These are phyloP conservation scores for Phytopythium chamaehyphon DNA, from an alignment of 352 stramenopile genomes.

Conservation along the genomic window DNA sequence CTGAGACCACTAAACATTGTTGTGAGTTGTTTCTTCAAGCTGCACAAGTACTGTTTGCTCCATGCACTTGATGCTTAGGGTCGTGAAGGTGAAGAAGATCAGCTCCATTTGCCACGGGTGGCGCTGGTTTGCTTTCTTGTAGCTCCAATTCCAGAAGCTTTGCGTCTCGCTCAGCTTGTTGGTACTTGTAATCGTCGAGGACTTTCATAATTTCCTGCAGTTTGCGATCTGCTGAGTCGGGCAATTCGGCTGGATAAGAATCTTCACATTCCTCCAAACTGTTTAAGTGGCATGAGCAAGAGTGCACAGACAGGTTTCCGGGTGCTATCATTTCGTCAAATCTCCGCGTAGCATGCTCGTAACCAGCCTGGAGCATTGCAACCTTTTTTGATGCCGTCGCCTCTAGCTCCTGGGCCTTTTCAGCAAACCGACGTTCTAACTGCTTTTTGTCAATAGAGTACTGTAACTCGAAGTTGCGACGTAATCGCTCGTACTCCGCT, in stretches of 20 bases:
- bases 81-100: no score
- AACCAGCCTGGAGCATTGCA: slow-evolving; percentile 42
- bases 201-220: background rate
- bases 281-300: background rate
- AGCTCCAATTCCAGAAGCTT: background rate
- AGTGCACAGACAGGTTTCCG: background rate
- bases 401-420: slow-evolving; percentile 16
- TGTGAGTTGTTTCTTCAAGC: no score
- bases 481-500: slow-evolving; percentile 36
- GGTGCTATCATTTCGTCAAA: background rate
- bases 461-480: slow-evolving; percentile 34
- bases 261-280: no score
- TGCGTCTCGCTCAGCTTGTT: background rate
- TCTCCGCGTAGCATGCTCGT: slow-evolving; percentile 14
- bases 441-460: slow-evolving; percentile 20
- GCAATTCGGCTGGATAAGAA: no score
- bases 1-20: no score
- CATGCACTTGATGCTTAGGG: no score
- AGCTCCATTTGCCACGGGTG: no score
- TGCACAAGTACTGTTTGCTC: no score
- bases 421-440: slow-evolving; percentile 17
- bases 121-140: background rate
- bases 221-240: background rate
- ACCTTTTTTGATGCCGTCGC: slow-evolving; percentile 39
- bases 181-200: background rate